Percentiles rank a stretch among this genome's conserved stretches.
These are phyloP conservation scores for Botryotinia narcissicola DNA, from an alignment of 2,329 filamentous ascomycete species.

Conservation along the genomic window DNA sequence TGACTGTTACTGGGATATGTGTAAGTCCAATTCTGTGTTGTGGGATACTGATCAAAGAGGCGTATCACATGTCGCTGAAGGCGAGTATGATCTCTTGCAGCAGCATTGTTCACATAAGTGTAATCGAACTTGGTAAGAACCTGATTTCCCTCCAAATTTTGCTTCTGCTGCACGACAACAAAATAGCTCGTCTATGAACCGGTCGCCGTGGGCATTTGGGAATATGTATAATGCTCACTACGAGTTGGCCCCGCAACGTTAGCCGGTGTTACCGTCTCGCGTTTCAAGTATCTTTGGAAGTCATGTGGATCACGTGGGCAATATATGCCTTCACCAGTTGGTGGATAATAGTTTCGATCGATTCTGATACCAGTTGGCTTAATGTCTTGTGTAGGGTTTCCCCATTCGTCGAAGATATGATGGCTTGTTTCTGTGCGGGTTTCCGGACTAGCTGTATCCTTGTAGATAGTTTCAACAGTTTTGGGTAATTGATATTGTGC, in stretches of 20 bases:
- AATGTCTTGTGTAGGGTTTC: constrained; percentile 9
- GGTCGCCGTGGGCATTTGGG: constrained; percentile 8
- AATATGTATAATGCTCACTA: constrained; percentile 8
- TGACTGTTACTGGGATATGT: background rate
- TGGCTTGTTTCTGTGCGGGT: constrained; percentile 6
- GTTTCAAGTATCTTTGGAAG: constrained; percentile 14
- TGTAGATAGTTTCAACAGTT: constrained; percentile 6
- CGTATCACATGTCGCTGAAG: constrained; percentile 8
- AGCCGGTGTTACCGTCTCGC: constrained; percentile 5
- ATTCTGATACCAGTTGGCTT: constrained; percentile 5
- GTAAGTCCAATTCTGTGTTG: constrained; percentile 10
- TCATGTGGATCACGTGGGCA: constrained; percentile 15
- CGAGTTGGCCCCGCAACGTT: background rate
- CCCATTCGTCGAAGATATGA: constrained; percentile 15
- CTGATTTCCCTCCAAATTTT: background rate
- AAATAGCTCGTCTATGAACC: constrained; percentile 2
- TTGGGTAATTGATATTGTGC: constrained; percentile 15
- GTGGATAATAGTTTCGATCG: constrained; percentile 11
- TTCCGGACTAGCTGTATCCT: background rate
- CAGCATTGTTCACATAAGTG: constrained; percentile 8
- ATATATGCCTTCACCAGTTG: background rate
- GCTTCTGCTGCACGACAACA: background rate
- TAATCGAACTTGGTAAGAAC: constrained; percentile 1
- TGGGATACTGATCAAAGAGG: background rate
- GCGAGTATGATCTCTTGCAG: constrained; percentile 4